phyloP scores from a whole-genome alignment of 441 rosid species.

The Codiaeum variegatum region DNA sequence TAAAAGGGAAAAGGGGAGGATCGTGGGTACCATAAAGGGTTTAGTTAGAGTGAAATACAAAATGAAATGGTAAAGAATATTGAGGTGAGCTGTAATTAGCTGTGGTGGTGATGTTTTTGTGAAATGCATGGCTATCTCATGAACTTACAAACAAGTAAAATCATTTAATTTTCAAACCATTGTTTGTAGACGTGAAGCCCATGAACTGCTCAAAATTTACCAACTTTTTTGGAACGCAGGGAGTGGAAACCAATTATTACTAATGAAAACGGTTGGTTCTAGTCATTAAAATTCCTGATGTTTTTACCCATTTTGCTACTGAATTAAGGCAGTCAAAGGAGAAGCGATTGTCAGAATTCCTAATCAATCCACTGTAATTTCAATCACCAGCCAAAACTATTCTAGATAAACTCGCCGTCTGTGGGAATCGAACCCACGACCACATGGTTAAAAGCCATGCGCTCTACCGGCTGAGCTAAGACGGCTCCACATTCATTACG shows the following conservation, averaged over 20 bases:
- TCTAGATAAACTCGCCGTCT: too few species aligned
- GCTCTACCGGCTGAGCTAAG: constrained; percentile 47
- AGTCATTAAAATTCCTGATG: too few species aligned
- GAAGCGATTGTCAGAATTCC: too few species aligned
- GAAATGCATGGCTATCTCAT: constrained; percentile 35
- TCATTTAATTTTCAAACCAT: constrained; percentile 16
- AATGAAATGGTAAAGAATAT: neutral
- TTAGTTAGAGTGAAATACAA: neutral
- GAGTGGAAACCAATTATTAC: neutral
- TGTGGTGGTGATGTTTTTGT: constrained; percentile 10
- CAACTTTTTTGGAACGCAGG: too few species aligned
- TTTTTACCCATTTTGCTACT: too few species aligned
- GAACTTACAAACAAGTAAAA: constrained; percentile 16
- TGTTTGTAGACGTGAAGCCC: constrained; percentile 54
- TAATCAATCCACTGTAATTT: too few species aligned
- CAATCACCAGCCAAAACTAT: too few species aligned
- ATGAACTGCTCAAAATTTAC: constrained; percentile 34
- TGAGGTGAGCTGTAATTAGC: constrained; percentile 16
- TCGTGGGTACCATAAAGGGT: constrained; percentile 53
- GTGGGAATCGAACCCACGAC: constrained; percentile 45
- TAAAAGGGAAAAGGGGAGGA: constrained; percentile 18
- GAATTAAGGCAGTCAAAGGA: too few species aligned
- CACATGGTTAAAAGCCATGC: constrained; percentile 44
- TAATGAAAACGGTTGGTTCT: too few species aligned
- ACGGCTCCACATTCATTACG: too few species aligned